Percentiles rank a stretch among this genome's conserved stretches.
Evolutionary conservation across 208 protist species (phyloP).

Genomic region (Acanthamoeba castellanii): DNA sequence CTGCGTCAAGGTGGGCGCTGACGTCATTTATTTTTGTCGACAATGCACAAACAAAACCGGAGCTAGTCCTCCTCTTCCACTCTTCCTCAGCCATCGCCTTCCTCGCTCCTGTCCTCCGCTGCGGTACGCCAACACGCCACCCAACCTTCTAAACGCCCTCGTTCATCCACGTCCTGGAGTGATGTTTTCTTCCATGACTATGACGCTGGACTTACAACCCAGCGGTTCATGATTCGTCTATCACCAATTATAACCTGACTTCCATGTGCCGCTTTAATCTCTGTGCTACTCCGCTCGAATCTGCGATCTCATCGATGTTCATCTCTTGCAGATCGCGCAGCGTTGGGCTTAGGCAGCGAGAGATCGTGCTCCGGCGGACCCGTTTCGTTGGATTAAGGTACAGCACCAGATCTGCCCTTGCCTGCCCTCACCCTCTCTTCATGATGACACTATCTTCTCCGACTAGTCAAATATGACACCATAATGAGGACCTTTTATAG

Average conservation of each 20-base stretch:
- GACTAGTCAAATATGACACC: conserved; percentile 30
- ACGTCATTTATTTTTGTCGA: background rate
- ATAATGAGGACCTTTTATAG: conserved; percentile 45
- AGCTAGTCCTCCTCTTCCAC: background rate
- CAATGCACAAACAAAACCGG: background rate
- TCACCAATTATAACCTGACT: background rate
- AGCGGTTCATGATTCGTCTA: conserved; percentile 18
- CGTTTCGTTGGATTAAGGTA: too few relatives aligned
- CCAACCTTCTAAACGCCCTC: background rate
- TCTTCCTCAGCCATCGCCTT: conserved; percentile 3
- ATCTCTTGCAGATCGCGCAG: too few relatives aligned
- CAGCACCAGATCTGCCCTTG: background rate
- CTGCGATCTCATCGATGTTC: too few relatives aligned
- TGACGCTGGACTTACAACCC: conserved; percentile 58
- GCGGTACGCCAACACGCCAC: too few relatives aligned
- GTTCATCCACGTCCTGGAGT: background rate
- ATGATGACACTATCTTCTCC: conserved; percentile 50
- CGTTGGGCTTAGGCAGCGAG: too few relatives aligned
- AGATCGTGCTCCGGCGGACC: too few relatives aligned
- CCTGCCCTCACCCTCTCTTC: background rate
- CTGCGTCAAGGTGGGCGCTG: background rate
- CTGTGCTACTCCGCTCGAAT: background rate
- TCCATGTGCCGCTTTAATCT: background rate
- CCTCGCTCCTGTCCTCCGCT: background rate
- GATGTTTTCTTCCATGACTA: conserved; percentile 70